phyloP scores from a whole-genome alignment of 768 basidiomycete genomes.

The Kockovaella imperatae region DNA sequence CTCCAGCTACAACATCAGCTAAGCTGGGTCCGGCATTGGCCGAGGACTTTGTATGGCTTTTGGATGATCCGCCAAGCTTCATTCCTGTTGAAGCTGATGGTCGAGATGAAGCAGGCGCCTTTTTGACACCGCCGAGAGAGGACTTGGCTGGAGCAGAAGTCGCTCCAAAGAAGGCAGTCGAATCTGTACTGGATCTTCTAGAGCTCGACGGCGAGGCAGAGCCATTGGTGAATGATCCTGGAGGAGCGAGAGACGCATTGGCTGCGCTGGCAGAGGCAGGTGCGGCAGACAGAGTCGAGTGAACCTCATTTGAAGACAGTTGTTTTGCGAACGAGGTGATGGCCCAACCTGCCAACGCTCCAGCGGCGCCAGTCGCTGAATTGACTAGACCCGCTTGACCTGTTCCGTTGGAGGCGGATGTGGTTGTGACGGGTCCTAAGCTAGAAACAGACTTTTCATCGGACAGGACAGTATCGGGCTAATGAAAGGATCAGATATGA shows the following conservation, averaged over 20 bases:
- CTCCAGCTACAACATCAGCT: conserved; percentile 48
- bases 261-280: too few relatives aligned
- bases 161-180: conserved; percentile 6
- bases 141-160: not conserved
- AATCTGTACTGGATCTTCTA: conserved; percentile 9
- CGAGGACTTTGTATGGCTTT: conserved; percentile 50
- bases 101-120: conserved; percentile 36
- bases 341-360: conserved; percentile 90
- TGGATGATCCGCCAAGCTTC: conserved; percentile 64
- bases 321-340: conserved; percentile 81
- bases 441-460: conserved; percentile 38
- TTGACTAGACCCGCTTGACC: conserved; percentile 58
- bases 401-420: conserved; percentile 27
- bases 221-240: conserved; percentile 5
- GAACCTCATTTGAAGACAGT: conserved; percentile 63
- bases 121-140: conserved; percentile 3
- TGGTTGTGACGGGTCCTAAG: conserved; percentile 38
- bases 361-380: conserved; percentile 82
- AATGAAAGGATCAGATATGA: not conserved
- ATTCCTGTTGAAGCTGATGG: conserved; percentile 44
- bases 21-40: conserved; percentile 44
- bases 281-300: conserved; percentile 50
- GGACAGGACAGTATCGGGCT: conserved; percentile 55
- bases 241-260: conserved; percentile 8
- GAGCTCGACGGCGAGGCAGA: conserved; percentile 3